phyloP scores from a whole-genome alignment of 1,284 basidiomycete genomes.

The Paramarasmius palmivorus region DNA sequence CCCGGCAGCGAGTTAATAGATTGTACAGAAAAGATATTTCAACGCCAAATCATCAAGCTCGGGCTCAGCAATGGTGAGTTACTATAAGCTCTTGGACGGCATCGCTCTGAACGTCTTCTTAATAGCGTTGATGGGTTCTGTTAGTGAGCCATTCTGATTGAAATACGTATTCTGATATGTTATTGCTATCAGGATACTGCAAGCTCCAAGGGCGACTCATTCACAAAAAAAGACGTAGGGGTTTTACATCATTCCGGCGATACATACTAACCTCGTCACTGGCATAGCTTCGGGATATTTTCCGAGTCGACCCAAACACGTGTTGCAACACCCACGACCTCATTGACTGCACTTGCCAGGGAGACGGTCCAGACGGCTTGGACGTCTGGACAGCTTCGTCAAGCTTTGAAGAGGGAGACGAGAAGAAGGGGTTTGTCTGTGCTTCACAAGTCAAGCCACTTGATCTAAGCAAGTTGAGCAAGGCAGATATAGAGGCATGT shows the following conservation, averaged over 20 bases:
- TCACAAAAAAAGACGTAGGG: slow-evolving; percentile 83
- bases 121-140: slow-evolving; percentile 66
- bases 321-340: slow-evolving; percentile 92
- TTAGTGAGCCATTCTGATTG: slow-evolving; percentile 27
- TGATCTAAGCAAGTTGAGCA: slow-evolving; percentile 37
- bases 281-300: slow-evolving; percentile 87
- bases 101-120: slow-evolving; percentile 13
- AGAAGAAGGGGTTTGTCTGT: slow-evolving; percentile 59
- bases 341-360: slow-evolving; percentile 70
- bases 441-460: slow-evolving; percentile 67
- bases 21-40: slow-evolving; percentile 76
- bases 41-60: slow-evolving; percentile 95
- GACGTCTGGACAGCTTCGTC: not conserved
- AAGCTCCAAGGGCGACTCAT: slow-evolving; percentile 78
- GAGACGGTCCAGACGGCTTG: slow-evolving; percentile 26
- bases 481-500: slow-evolving; percentile 54
- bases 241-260: slow-evolving; percentile 13
- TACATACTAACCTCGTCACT: slow-evolving; percentile 8
- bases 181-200: slow-evolving; percentile 37
- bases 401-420: slow-evolving; percentile 25
- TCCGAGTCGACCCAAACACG: slow-evolving; percentile 81
- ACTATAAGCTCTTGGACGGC: not conserved
- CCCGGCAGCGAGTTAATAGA: slow-evolving; percentile 5
- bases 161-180: slow-evolving; percentile 1
- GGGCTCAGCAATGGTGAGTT: slow-evolving; percentile 83